A percentile compares a stretch with the other conserved stretches of the same genome.
Evolutionary conservation across 306 rosid genomes (phyloP).

Genomic region (Ormosia semicastrata): DNA sequence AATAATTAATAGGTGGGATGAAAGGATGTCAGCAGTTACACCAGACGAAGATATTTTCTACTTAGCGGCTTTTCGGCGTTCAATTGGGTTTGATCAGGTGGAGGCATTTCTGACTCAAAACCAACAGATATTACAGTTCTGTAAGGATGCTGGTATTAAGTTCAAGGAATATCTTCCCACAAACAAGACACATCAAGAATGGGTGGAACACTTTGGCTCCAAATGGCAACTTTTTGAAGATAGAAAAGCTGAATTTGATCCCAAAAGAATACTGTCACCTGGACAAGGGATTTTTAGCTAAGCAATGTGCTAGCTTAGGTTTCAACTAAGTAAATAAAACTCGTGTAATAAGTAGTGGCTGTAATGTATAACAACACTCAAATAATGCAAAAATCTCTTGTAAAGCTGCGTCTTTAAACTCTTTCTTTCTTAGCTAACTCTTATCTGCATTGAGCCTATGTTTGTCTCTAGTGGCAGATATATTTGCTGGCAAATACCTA

Average conservation of each 20-base stretch:
- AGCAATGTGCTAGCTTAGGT: not conserved
- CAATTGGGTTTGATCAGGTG: constrained; percentile 24
- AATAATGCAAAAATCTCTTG: no score
- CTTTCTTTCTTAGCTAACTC: no score
- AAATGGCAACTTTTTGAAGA: constrained; percentile 45
- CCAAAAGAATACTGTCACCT: constrained; percentile 52
- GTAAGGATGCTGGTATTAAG: constrained; percentile 30
- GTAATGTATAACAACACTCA: no score
- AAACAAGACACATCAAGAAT: constrained; percentile 33
- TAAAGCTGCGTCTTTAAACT: no score
- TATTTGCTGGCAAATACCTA: no score
- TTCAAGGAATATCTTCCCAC: constrained; percentile 51
- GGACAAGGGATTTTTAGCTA: constrained; percentile 56
- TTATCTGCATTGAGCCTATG: no score
- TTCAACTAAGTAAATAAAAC: not conserved
- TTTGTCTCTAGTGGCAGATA: no score
- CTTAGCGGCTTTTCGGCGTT: constrained; percentile 24
- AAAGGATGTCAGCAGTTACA: constrained; percentile 42
- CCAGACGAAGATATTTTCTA: constrained; percentile 57
- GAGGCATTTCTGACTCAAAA: constrained; percentile 29
- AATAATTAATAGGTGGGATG: constrained; percentile 53
- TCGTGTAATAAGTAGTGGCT: no score
- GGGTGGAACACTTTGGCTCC: constrained; percentile 56
- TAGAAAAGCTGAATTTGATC: constrained; percentile 50
- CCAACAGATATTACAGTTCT: constrained; percentile 35